These are phyloP conservation scores for Fusarium sp. DNA, from an alignment of 2,329 filamentous ascomycete species.

Conservation along the genomic window DNA sequence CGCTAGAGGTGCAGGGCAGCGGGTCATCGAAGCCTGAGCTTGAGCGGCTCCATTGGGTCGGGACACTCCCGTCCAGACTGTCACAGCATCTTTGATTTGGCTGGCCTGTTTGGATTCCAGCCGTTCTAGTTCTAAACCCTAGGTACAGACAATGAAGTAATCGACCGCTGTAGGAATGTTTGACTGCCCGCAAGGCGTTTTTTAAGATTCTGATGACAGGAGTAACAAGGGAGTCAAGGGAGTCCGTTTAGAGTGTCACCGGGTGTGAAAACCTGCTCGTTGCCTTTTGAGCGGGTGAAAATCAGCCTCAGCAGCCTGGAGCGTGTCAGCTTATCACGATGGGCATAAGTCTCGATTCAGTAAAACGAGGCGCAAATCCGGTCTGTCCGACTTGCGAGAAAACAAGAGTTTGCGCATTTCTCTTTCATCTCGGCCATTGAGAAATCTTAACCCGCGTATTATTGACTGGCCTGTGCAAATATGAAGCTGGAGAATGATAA, in stretches of 20 bases:
- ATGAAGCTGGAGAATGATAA: slow-evolving; percentile 1
- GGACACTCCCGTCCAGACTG: background rate
- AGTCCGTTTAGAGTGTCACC: slow-evolving; percentile 23
- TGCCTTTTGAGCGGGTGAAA: background rate
- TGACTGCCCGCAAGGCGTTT: background rate
- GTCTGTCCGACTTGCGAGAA: background rate
- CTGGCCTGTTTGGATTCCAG: background rate
- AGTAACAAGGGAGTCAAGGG: slow-evolving; percentile 17
- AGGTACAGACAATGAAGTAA: background rate
- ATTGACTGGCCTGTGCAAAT: background rate
- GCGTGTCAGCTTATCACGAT: background rate
- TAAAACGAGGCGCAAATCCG: background rate
- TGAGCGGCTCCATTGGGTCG: background rate
- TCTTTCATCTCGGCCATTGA: background rate
- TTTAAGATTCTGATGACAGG: slow-evolving; percentile 10
- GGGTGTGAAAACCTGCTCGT: slow-evolving; percentile 10
- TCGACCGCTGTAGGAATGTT: background rate
- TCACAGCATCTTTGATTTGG: background rate
- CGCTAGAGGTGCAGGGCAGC: slow-evolving; percentile 13
- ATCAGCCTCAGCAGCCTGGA: background rate
- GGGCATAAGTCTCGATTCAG: background rate
- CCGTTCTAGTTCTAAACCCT: background rate
- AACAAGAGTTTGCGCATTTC: background rate
- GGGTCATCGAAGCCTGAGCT: background rate
- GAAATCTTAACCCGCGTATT: background rate